A percentile compares a stretch with the other conserved stretches of the same genome.
Conservation (phyloP, 2,329 filamentous ascomycete genomes). For the Ophiostoma perfectum region DNA sequence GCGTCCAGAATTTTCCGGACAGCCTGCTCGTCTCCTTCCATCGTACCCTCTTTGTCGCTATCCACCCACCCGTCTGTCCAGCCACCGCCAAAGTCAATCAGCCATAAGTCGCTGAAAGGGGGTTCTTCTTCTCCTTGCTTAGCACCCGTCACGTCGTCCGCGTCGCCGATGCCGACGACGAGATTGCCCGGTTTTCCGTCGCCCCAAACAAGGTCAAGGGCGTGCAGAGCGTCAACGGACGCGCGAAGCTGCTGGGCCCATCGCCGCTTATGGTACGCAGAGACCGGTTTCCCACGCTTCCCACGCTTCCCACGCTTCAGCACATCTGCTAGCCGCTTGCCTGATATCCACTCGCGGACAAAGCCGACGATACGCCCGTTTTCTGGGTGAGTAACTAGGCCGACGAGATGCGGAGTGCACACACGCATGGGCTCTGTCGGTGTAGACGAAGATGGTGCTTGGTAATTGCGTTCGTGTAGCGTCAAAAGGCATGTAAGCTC, state of each 20-base stretch:
- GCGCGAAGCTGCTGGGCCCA: slow-evolving; percentile 30
- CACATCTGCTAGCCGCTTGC: slow-evolving; percentile 9
- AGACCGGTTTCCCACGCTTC: slow-evolving; percentile 11
- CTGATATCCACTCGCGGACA: slow-evolving; percentile 21
- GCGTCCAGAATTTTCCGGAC: slow-evolving; percentile 25
- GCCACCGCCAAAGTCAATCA: slow-evolving; percentile 39
- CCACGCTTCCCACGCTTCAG: slow-evolving; percentile 14
- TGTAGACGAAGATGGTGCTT: slow-evolving; percentile 8
- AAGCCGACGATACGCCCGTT: slow-evolving; percentile 15
- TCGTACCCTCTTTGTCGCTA: slow-evolving; percentile 34
- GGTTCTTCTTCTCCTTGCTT: slow-evolving; percentile 13
- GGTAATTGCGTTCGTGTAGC: background rate
- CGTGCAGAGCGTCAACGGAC: slow-evolving; percentile 30
- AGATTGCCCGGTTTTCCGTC: slow-evolving; percentile 35
- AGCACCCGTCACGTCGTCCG: slow-evolving; percentile 12
- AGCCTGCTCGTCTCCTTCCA: slow-evolving; percentile 36
- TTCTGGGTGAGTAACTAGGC: slow-evolving; percentile 15
- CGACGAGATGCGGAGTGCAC: slow-evolving; percentile 18
- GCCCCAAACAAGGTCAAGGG: slow-evolving; percentile 32
- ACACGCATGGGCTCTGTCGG: slow-evolving; percentile 16
- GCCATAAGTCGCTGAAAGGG: slow-evolving; percentile 34
- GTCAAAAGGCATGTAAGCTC: background rate
- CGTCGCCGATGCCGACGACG: slow-evolving; percentile 33
- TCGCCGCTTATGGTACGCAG: slow-evolving; percentile 12
- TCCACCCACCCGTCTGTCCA: slow-evolving; percentile 40